Evolutionary conservation across 768 basidiomycete species (phyloP), one percentile per base, ranked within the genome.

Genomic region (Strobilomyces confusus): DNA sequence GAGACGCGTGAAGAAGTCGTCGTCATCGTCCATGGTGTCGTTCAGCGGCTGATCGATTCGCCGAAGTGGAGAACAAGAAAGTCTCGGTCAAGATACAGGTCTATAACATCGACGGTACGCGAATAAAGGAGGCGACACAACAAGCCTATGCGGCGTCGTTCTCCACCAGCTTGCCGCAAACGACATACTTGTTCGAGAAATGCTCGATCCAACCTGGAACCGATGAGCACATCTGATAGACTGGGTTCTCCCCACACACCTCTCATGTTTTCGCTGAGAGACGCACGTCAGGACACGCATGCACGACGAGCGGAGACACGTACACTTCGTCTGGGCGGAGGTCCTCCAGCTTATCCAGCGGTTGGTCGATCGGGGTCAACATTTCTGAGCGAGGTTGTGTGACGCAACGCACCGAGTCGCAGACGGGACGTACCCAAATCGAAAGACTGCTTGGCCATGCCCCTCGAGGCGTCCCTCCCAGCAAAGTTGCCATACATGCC

Each of bases 401-500:
- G 29, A 49, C 22, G 44, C 17, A 41, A 49, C 30, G 33, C 29
- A 33, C 7, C 12, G 23, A 5, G 38, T 22, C n/a, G 22, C 17
- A 48, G 38, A 25, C 25, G 4, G 20, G 8, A 64, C 87, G 48
- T 63, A 92, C 94, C 92, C n/a, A 75, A 29, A 47, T 95, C 95
- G 59, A 97, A 98, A 3, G 93, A 95, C 72, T 98, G 95, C 72
- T 95, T 97, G 8, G 95, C 95, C 90, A 98, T 95, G 5, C 95
- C 95, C 34, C 95, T 77, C 15, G 92, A 95, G 2, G 95, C 95
- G 72, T 99, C 95, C 45, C 95, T 73, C 6, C 95, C 97, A 3
- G 97, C 95, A 75, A 99, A 98, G 71, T 95, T 95, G 29, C 92
- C 94, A 65, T 98, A 98, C 81, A 94, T 92, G 0, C 95, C 95